Base-by-base conservation (phyloP, 2,329 filamentous ascomycete genomes). In the Sporothrix protearum region DNA sequence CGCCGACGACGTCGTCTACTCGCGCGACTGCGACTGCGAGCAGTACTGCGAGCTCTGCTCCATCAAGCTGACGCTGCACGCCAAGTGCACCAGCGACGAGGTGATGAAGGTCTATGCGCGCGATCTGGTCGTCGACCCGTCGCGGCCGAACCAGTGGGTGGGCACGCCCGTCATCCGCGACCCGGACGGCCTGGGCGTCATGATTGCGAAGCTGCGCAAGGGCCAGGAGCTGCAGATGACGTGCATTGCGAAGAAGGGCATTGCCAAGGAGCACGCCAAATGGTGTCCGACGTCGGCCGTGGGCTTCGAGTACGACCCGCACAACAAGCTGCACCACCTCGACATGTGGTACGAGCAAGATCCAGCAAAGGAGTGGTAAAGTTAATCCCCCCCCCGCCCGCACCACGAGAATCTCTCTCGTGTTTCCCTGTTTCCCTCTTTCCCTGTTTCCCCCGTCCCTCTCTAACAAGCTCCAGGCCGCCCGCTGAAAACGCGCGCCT, bases 251-350 rank as follows among this genome's bases (percentile, higher is more conserved):
- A 97, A 97, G 86, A 98, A 98, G 86, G 96, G 96, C 0, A 98
- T 98, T 75, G 94, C 95, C 49, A 99, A 99, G 85, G 96, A 99
- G 81, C 96, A 99, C 81, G 93, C 96, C 10, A 99, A 99, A 82
- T 99, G 96, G 96, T 92, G 93, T 77, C 94, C 96, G 1, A 95
- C 92, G 47, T 88, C 94, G 53, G 96, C 96, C 3, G 90, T 99
- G 53, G 94, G 93, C 30, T 99, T 99, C 79, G 96, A 99, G 81
- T 99, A 99, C 81, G 96, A 99, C 80, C 96, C 96, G 73, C 92
- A 96, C 81, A 99, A 99, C 83, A 97, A 97, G 83, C 84, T 99
- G 75, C 88, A 91, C 75, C 96, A 99, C 81, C 86, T 96, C 71
- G 93, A 97, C 78, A 89, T 97, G 81, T 99, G 96, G 96, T 97